These are phyloP conservation scores for Hanseniaspora lindneri DNA, from an alignment of 805 yeast genomes.

Conservation along the genomic window DNA sequence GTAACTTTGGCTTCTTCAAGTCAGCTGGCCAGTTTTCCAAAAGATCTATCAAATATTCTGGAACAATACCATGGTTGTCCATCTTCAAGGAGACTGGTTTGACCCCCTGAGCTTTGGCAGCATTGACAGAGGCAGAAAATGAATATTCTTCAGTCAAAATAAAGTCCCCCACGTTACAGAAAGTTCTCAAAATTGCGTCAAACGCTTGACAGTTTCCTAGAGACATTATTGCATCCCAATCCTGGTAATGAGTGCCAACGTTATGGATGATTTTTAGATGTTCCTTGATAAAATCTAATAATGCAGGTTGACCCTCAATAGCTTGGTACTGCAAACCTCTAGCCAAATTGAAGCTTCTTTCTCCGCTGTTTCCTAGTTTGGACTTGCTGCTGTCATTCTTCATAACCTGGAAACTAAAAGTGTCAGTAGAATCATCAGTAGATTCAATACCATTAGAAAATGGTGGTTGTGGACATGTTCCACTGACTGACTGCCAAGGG, in stretches of 20 bases:
- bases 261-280: conserved; percentile 51
- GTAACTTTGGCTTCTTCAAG: conserved; percentile 62
- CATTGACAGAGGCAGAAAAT: conserved; percentile 74
- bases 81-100: conserved; percentile 60
- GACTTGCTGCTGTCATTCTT: conserved; percentile 33
- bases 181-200: conserved; percentile 71
- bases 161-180: conserved; percentile 66
- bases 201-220: conserved; percentile 83
- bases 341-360: conserved; percentile 57
- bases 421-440: conserved; percentile 26
- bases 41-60: conserved; percentile 51
- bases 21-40: conserved; percentile 59
- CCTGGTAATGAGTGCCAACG: conserved; percentile 35
- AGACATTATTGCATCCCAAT: conserved; percentile 63
- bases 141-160: conserved; percentile 71
- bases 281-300: conserved; percentile 55
- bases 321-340: conserved; percentile 86
- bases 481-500: conserved; percentile 72
- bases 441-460: conserved; percentile 65
- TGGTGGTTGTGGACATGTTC: conserved; percentile 67
- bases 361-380: conserved; percentile 24
- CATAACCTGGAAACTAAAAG: conserved; percentile 20
- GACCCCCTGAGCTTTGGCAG: conserved; percentile 63
- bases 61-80: conserved; percentile 69
- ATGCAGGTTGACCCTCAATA: conserved; percentile 68